Conservation (phyloP, 306 rosid species). For the Glycine soja region DNA sequence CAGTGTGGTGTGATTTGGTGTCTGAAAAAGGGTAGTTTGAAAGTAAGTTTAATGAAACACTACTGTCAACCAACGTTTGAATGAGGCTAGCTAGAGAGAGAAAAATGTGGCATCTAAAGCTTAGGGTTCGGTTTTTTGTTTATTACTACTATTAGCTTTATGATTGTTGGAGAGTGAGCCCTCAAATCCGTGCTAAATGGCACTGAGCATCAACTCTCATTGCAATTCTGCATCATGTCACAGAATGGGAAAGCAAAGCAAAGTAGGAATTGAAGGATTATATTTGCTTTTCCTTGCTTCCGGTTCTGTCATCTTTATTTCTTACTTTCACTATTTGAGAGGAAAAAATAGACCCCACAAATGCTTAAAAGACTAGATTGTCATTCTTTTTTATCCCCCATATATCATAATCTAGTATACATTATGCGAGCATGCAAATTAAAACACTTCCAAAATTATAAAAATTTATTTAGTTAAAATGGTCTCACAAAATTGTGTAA, state of each 20-base stretch:
- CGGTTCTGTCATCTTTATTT: conserved; percentile 50
- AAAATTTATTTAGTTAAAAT: background rate
- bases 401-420: background rate
- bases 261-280: conserved; percentile 24
- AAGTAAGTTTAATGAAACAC: conserved; percentile 61
- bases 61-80: conserved; percentile 61
- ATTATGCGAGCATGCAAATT: background rate
- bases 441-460: background rate
- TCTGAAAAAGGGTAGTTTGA: conserved; percentile 70
- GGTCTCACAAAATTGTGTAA: background rate
- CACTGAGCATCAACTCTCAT: conserved; percentile 46
- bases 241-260: conserved; percentile 39
- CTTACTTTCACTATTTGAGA: conserved; percentile 48
- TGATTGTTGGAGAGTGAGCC: conserved; percentile 62
- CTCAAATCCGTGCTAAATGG: conserved; percentile 47
- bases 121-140: conserved; percentile 27
- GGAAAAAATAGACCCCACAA: conserved; percentile 44
- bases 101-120: conserved; percentile 44
- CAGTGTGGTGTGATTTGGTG: conserved; percentile 63
- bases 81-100: conserved; percentile 29
- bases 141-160: conserved; percentile 25
- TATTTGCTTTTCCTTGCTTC: conserved; percentile 44
- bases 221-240: conserved; percentile 45
- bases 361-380: conserved; percentile 39
- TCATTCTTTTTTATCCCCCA: conserved; percentile 18